Base-by-base conservation (phyloP, 2,329 filamentous ascomycete genomes). In the Diaporthe humulicola region DNA sequence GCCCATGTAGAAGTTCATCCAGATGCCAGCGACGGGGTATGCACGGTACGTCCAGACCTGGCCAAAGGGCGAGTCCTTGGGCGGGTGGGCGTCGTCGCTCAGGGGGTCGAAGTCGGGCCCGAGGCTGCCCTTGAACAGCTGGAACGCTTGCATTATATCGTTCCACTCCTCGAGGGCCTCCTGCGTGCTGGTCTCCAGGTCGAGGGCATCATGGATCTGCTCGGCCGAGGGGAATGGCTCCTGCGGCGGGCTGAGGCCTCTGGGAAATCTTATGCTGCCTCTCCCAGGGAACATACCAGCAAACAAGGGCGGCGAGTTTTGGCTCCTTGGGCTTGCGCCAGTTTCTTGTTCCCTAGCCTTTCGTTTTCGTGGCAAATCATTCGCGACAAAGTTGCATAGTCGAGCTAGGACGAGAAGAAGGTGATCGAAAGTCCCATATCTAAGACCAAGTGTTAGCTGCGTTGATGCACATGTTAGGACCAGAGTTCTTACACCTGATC, bases 361-460 rank as follows among this genome's bases (percentile, higher is more conserved):
- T 66, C 94, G 86, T 82, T 99, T 99, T 71, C 97, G 90, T 57
- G 90, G 88, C 22, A 95, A 87, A 81, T 98, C 97, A 77, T 90
- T 92, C 1, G 92, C 90, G 2, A 93, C 90, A 82, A 98, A 98
- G 78, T 94, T 91, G 71, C 93, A 90, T 19, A 98, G 87, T 3
- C 97, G 92, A 12, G 92, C 95, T 33, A 98, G 88, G 1, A 98
- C 86, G 5, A 98, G 88, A 58, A 97, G 89, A 6, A 98, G 85
- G 81, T 98, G 95, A 81, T 99, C 97, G 78, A 94, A 95, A 0
- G 95, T 95, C 52, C 95, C 97, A 80, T 96, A 97, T 33, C 96
- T 92, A 72, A 22, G 15, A 22, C 14, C 8, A 17, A 45, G 19
- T 42, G 77, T 84, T 67, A 84, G 82, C 75, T 30, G 19, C 14